Evolutionary conservation across 805 yeast species (phyloP), one percentile per base, ranked within the genome.

Genomic region (Candida glaebosa): DNA sequence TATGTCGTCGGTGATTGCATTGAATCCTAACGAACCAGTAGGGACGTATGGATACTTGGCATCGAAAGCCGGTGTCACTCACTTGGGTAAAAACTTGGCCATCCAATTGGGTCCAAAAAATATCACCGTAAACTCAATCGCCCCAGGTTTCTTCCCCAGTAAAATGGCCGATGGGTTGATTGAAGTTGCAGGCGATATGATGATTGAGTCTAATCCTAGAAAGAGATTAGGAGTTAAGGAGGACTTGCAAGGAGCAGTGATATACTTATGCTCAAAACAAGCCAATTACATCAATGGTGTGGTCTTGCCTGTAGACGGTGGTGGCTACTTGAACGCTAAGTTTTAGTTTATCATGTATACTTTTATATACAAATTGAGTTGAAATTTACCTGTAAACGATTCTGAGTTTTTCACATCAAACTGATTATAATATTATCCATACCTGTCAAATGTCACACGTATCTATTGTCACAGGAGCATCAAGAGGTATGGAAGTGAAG

Each of bases 121-220:
- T 62, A 76, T 84, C 52, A 82, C 79, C 36, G 88, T 83, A 43
- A 84, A 84, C 62, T 66, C 79, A 9, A 59, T 84, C 47, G 87
- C 88, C 5, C 90, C 90, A 0, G 91, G 91, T 0, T 84, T 82
- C 57, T 81, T 84, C 73, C 86, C 86, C 16, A 73, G 84, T 15
- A 84, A 81, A 60, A 83, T 84, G 89, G 73, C 87, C 31, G 71
- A 77, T 45, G 90, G 87, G 0, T 49, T 84, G 36, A 63, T 84
- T 36, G 75, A 67, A 30, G 65, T 60, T 39, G 66, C 75, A 17
- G 81, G 80, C 10, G 79, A 75, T 10, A 22, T 54, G 1, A 65
- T 81, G 69, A 50, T 48, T 10, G 69, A 62, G 22, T 45, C 56
- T 20, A 84, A 82, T 61, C 90, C 90, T 12, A 68, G 81, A 51